phyloP scores from a whole-genome alignment of 78 protist species.

The Dictyostelium intermedium region DNA sequence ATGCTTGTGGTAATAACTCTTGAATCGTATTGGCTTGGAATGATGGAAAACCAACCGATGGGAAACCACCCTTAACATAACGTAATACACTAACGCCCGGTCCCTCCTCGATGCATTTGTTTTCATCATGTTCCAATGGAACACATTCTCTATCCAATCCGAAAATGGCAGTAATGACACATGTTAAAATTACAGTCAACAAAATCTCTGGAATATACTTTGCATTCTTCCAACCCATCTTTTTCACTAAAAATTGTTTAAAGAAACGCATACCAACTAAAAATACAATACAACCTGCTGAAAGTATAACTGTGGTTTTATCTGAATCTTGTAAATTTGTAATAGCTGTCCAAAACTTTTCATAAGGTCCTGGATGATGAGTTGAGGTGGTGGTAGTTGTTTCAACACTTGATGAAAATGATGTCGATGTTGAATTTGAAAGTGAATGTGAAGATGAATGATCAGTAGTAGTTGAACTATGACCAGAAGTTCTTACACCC shows the following conservation, averaged over 20 bases:
- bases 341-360: slow-evolving; percentile 44
- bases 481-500: neutral
- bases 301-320: slow-evolving; percentile 25
- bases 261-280: slow-evolving; percentile 67
- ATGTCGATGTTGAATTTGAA: too few relatives aligned
- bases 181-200: slow-evolving; percentile 22
- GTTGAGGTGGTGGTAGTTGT: neutral
- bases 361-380: slow-evolving; percentile 53
- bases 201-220: slow-evolving; percentile 75
- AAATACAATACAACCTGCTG: slow-evolving; percentile 54
- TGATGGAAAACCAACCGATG: slow-evolving; percentile 35
- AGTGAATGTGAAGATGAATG: neutral
- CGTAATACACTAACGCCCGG: slow-evolving; percentile 15
- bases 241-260: neutral
- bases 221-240: slow-evolving; percentile 52
- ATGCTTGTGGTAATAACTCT: slow-evolving; percentile 48
- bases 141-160: neutral
- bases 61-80: slow-evolving; percentile 60
- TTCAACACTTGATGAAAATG: neutral
- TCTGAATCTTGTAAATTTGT: slow-evolving; percentile 18
- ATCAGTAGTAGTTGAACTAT: neutral
- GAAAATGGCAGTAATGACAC: slow-evolving; percentile 1
- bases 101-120: neutral
- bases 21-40: neutral
- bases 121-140: neutral